Evolutionary conservation across 2,329 filamentous ascomycete species (phyloP), one percentile per base, ranked within the genome.

Genomic region (Colletotrichum trifolii): DNA sequence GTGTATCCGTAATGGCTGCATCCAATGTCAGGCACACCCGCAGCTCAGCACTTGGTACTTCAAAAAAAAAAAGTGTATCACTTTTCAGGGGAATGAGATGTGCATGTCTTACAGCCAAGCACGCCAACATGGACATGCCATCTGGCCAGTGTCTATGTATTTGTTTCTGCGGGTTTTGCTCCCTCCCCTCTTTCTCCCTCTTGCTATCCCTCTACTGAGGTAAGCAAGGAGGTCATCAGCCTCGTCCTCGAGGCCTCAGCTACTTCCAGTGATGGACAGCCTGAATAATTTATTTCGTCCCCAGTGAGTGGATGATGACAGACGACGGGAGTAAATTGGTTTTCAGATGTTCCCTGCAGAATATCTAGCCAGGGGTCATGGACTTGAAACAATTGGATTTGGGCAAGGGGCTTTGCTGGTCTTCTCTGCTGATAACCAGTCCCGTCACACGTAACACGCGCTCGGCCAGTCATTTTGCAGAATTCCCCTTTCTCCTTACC

Each of bases 331-430:
- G 25, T 39, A 45, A 45, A 52, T 59, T 50, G 38, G 38, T 52
- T 38, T 53, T 34, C 17, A 17, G 39, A 53, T 15, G 46, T 40
- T 60, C 57, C 50, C 57, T 65, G 57, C 39, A 52, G 10, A 7
- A 57, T 58, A 52, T 58, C 58, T 49, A 53, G 53, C 49, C 40
- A 61, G 57, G 64, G 59, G 48, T 25, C 35, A 17, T n/a, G 33
- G 63, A 66, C 60, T 54, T 66, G 64, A 66, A 64, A 66, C 64
- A 66, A 64, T 38, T 64, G 48, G 53, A 48, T 55, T 34, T 59
- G 48, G 54, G 54, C 60, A 49, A 54, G 60, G 63, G 60, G 36
- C 33, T 34, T 54, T 52, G 17, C 40, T 40, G 43, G 12, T 43
- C 36, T 25, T 50, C 50, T 50, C 38, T 58, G 55, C 55, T 58